These are phyloP conservation scores for Lolium rigidum DNA, from an alignment of 176 grass and related monocot genomes.

Conservation along the genomic window DNA sequence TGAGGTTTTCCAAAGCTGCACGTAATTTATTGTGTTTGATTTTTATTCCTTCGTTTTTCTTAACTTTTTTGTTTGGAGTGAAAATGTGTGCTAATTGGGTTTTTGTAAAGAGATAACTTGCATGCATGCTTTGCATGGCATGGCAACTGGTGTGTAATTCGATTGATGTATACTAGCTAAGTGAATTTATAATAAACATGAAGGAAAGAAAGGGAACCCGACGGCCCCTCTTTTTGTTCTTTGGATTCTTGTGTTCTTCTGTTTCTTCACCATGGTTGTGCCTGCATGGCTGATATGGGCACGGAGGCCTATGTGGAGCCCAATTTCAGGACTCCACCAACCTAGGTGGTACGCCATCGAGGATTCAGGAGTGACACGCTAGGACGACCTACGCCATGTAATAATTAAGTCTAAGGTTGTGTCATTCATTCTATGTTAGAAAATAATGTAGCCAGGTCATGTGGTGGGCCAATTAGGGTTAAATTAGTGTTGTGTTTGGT, in stretches of 20 bases:
- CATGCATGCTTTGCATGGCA: slow-evolving; percentile 55
- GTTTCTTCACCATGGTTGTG: slow-evolving; percentile 14
- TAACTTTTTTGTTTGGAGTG: slow-evolving; percentile 55
- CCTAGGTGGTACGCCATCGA: no score
- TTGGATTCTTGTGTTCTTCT: slow-evolving; percentile 46
- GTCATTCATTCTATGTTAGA: no score
- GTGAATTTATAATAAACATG: slow-evolving; percentile 53
- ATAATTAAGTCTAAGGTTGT: no score
- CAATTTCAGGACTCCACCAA: no score
- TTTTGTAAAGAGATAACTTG: slow-evolving; percentile 46
- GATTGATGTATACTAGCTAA: slow-evolving; percentile 56
- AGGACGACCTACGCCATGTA: no score
- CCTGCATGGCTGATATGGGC: not conserved
- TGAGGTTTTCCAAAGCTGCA: slow-evolving; percentile 52
- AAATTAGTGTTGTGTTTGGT: no score
- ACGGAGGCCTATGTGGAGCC: no score
- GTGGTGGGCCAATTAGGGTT: no score
- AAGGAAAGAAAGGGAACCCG: not conserved
- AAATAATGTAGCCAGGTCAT: no score
- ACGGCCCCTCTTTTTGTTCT: slow-evolving; percentile 35
- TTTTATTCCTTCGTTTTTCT: slow-evolving; percentile 33
- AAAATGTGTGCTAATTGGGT: slow-evolving; percentile 50
- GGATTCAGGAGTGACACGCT: no score
- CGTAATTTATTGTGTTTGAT: slow-evolving; percentile 65
- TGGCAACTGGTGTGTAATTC: slow-evolving; percentile 57